phyloP scores from a whole-genome alignment of 1,284 basidiomycete genomes.

The Fistulinella cinereoalba region DNA sequence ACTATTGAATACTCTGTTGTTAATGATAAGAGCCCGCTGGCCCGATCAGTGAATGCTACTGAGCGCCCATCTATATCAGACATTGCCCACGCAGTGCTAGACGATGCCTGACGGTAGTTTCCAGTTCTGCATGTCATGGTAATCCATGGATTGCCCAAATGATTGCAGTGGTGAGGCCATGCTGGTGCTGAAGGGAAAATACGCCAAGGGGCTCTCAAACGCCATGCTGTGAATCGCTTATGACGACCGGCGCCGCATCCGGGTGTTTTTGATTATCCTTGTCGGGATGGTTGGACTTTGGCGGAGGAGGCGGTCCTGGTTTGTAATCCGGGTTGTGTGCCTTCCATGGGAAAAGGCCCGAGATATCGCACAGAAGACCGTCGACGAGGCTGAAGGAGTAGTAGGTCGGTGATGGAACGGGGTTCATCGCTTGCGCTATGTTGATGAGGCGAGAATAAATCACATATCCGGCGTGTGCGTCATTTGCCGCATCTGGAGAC shows the following conservation, averaged over 20 bases:
- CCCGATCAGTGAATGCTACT: no score
- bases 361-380: constrained; percentile 44
- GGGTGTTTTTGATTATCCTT: constrained; percentile 5
- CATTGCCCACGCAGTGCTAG: no score
- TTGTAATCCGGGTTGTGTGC: constrained; percentile 65
- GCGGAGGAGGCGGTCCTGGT: constrained; percentile 59
- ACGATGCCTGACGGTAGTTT: no score
- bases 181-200: neutral
- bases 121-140: neutral
- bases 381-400: constrained; percentile 56
- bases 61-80: no score
- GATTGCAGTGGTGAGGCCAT: neutral
- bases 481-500: constrained; percentile 65
- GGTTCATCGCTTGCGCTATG: constrained; percentile 40
- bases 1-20: no score
- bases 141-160: neutral
- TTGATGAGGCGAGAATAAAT: constrained; percentile 46
- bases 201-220: neutral
- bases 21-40: no score
- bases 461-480: constrained; percentile 57
- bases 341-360: constrained; percentile 42
- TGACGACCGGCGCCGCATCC: neutral
- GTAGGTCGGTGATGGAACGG: constrained; percentile 42
- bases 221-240: neutral
- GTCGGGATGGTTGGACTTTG: constrained; percentile 30